These are phyloP conservation scores for Lentinula detonsa DNA, from an alignment of 768 basidiomycete genomes.

Conservation along the genomic window DNA sequence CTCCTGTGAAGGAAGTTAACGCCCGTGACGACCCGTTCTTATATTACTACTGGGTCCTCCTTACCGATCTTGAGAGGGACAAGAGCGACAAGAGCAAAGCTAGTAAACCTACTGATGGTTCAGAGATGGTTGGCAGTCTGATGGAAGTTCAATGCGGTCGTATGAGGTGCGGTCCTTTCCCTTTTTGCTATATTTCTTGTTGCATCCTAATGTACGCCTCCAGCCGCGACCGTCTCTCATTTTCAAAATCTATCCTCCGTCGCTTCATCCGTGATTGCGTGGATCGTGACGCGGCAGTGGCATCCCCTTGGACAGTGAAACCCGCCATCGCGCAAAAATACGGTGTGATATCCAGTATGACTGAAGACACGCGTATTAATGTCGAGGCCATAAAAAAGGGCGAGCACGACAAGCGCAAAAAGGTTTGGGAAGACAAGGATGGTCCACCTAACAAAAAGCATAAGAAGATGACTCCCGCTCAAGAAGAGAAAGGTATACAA, in stretches of 20 bases:
- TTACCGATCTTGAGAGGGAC: constrained; percentile 72
- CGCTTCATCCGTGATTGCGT: constrained; percentile 96
- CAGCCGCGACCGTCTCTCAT: constrained; percentile 92
- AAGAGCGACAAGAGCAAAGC: constrained; percentile 58
- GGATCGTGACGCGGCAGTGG: constrained; percentile 85
- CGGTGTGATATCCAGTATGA: constrained; percentile 81
- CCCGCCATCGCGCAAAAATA: constrained; percentile 76
- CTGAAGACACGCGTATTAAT: constrained; percentile 73
- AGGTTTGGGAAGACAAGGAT: constrained; percentile 85
- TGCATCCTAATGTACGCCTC: background rate
- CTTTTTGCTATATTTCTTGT: background rate
- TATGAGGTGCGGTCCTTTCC: constrained; percentile 58
- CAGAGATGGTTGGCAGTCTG: constrained; percentile 65
- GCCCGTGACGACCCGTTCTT: constrained; percentile 69
- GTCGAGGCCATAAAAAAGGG: constrained; percentile 79
- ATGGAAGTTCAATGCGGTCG: constrained; percentile 77
- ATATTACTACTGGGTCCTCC: constrained; percentile 86
- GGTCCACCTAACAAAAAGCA: constrained; percentile 77
- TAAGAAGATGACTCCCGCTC: constrained; percentile 67
- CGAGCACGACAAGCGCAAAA: constrained; percentile 91
- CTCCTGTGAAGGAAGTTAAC: constrained; percentile 64
- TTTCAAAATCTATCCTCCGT: constrained; percentile 95
- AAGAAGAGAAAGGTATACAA: constrained; percentile 65
- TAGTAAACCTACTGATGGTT: constrained; percentile 49
- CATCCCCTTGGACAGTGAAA: constrained; percentile 96